Conservation (phyloP, 768 basidiomycete species). For the Hericium rajendrae region DNA sequence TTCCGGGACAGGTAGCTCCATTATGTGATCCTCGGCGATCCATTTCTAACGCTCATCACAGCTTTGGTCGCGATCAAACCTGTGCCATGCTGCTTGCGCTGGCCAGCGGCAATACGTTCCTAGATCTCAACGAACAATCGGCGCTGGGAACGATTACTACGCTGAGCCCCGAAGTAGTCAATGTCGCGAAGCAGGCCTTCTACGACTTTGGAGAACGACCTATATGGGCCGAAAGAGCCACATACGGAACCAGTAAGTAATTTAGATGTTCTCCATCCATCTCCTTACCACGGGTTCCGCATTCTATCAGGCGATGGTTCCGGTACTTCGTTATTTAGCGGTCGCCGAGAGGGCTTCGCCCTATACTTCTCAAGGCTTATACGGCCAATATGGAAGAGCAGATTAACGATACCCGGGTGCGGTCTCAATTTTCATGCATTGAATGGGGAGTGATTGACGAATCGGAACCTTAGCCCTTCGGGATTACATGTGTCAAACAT, state of each 20-base stretch:
- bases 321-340: slow-evolving; percentile 73
- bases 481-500: slow-evolving; percentile 51
- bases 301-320: slow-evolving; percentile 22
- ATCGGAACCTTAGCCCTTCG: slow-evolving; percentile 22
- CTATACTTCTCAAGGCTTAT: slow-evolving; percentile 81
- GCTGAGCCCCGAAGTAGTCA: slow-evolving; percentile 52
- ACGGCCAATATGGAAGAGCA: slow-evolving; percentile 80
- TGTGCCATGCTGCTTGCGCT: slow-evolving; percentile 87
- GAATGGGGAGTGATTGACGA: not conserved
- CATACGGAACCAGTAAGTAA: slow-evolving; percentile 60
- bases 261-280: not conserved
- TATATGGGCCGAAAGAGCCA: slow-evolving; percentile 70
- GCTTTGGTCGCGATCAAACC: slow-evolving; percentile 86
- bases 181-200: slow-evolving; percentile 74
- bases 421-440: slow-evolving; percentile 12
- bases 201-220: slow-evolving; percentile 81
- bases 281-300: not conserved
- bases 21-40: not conserved
- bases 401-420: slow-evolving; percentile 58
- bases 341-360: slow-evolving; percentile 80
- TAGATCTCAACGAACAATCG: slow-evolving; percentile 47
- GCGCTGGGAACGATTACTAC: slow-evolving; percentile 36
- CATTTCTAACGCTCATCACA: slow-evolving; percentile 22
- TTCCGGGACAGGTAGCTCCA: slow-evolving; percentile 59
- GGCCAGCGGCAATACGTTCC: slow-evolving; percentile 75